Percentiles rank a stretch among this genome's conserved stretches.
phyloP scores from a whole-genome alignment of 768 basidiomycete genomes.

The Agaricus sinodeliciosus region DNA sequence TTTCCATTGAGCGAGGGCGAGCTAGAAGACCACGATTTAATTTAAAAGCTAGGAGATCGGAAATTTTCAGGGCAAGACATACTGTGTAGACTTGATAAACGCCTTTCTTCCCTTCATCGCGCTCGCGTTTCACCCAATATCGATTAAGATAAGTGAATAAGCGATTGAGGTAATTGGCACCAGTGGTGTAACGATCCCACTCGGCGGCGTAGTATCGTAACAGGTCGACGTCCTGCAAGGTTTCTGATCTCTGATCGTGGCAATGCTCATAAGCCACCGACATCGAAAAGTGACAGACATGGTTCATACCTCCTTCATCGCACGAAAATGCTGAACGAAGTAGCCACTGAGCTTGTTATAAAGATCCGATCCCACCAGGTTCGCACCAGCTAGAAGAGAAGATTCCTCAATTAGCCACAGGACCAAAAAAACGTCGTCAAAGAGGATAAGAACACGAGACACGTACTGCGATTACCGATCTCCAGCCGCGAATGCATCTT shows the following conservation, averaged over 20 bases:
- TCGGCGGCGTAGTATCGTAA: slow-evolving; percentile 88
- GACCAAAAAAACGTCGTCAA: slow-evolving; percentile 20
- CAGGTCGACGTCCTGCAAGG: slow-evolving; percentile 83
- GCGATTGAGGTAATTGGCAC: slow-evolving; percentile 95
- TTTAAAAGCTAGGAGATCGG: background rate
- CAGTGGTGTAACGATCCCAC: slow-evolving; percentile 96
- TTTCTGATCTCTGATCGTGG: slow-evolving; percentile 60
- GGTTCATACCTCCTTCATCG: slow-evolving; percentile 40
- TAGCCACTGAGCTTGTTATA: slow-evolving; percentile 92
- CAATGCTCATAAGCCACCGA: slow-evolving; percentile 13
- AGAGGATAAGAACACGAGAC: slow-evolving; percentile 23
- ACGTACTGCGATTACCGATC: slow-evolving; percentile 62
- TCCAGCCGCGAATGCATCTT: slow-evolving; percentile 62
- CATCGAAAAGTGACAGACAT: background rate
- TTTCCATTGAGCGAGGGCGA: slow-evolving; percentile 96
- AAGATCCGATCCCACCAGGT: slow-evolving; percentile 95
- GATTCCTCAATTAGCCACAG: slow-evolving; percentile 20
- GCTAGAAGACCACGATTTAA: slow-evolving; percentile 33
- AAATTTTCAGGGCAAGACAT: slow-evolving; percentile 19
- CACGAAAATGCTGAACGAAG: slow-evolving; percentile 81
- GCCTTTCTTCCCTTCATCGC: slow-evolving; percentile 94
- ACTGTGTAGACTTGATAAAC: slow-evolving; percentile 97
- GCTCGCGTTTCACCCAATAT: slow-evolving; percentile 98
- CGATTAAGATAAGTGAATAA: slow-evolving; percentile 97
- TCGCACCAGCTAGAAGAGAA: slow-evolving; percentile 68